Percentiles rank a stretch among this genome's conserved stretches.
phyloP scores from a whole-genome alignment of 345 rosid species.

The Acer negundo region DNA sequence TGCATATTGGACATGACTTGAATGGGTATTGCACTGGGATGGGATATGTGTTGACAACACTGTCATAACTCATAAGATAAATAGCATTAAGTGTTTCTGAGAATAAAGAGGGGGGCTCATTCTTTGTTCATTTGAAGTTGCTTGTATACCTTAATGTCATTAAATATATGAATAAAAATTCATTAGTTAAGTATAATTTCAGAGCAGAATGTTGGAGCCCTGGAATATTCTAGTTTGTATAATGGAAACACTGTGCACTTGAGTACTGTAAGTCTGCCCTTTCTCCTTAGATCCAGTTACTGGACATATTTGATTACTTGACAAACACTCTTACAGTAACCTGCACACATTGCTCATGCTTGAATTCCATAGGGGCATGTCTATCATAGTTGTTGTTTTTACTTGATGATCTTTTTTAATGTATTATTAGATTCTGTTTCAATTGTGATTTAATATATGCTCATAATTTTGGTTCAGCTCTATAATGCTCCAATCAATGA shows the following conservation, averaged over 20 bases:
- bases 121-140: slow-evolving; percentile 11
- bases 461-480: slow-evolving; percentile 48
- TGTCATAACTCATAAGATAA: not conserved
- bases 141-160: not conserved
- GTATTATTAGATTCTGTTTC: not conserved
- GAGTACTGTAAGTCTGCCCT: not conserved
- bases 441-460: slow-evolving; percentile 15
- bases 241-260: not conserved
- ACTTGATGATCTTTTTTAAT: not conserved
- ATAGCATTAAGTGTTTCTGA: slow-evolving; percentile 1
- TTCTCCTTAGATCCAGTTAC: not conserved
- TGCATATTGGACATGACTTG: not conserved
- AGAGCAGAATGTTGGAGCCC: not conserved
- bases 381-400: not conserved
- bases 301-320: not conserved
- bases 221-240: not conserved
- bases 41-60: not conserved
- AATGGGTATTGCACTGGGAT: not conserved
- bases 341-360: not conserved
- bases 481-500: slow-evolving; percentile 85
- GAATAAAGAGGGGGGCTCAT: not conserved
- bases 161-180: not conserved
- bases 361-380: not conserved
- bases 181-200: not conserved
- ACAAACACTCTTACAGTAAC: not conserved